phyloP scores from a whole-genome alignment of 2,329 filamentous ascomycete species.

The Leptoxyphium fumago region DNA sequence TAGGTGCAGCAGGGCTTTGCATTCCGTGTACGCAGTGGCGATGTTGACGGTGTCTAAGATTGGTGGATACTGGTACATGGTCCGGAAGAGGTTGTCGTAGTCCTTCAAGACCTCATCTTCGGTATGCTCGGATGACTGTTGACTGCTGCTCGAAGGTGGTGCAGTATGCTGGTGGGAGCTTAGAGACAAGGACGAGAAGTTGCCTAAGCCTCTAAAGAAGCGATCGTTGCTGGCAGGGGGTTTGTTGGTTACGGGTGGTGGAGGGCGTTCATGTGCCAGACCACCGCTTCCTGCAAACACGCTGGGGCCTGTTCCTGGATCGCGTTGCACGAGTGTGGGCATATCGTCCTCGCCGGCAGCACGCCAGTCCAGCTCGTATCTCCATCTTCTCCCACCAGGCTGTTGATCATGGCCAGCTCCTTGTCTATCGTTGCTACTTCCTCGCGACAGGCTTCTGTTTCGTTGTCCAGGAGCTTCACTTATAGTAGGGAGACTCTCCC shows the following conservation, averaged over 20 bases:
- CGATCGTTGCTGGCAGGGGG: slow-evolving; percentile 47
- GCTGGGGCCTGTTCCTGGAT: slow-evolving; percentile 20
- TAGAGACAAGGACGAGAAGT: slow-evolving; percentile 46
- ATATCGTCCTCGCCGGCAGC: slow-evolving; percentile 55
- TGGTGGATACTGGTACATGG: slow-evolving; percentile 89
- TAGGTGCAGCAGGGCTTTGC: slow-evolving; percentile 72
- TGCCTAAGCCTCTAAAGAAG: slow-evolving; percentile 82
- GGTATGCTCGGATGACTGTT: slow-evolving; percentile 27
- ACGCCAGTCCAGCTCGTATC: slow-evolving; percentile 74
- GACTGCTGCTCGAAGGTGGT: slow-evolving; percentile 18
- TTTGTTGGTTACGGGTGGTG: slow-evolving; percentile 45
- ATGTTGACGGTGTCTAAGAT: slow-evolving; percentile 74
- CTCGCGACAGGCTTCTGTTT: slow-evolving; percentile 18
- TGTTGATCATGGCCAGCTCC: slow-evolving; percentile 10
- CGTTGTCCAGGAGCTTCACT: slow-evolving; percentile 31
- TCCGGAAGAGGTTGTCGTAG: slow-evolving; percentile 89
- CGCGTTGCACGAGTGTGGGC: slow-evolving; percentile 77
- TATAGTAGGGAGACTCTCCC: slow-evolving; percentile 38
- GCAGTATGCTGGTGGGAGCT: slow-evolving; percentile 19
- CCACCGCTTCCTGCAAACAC: slow-evolving; percentile 19
- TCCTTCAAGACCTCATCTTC: slow-evolving; percentile 66
- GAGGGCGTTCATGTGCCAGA: slow-evolving; percentile 26
- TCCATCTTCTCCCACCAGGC: slow-evolving; percentile 48
- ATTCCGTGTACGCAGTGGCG: slow-evolving; percentile 82
- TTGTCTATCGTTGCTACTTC: slow-evolving; percentile 24